Evolutionary conservation across 495 filamentous ascomycete genomes (phyloP).

Genomic region (Penicillium longicatenatum): DNA sequence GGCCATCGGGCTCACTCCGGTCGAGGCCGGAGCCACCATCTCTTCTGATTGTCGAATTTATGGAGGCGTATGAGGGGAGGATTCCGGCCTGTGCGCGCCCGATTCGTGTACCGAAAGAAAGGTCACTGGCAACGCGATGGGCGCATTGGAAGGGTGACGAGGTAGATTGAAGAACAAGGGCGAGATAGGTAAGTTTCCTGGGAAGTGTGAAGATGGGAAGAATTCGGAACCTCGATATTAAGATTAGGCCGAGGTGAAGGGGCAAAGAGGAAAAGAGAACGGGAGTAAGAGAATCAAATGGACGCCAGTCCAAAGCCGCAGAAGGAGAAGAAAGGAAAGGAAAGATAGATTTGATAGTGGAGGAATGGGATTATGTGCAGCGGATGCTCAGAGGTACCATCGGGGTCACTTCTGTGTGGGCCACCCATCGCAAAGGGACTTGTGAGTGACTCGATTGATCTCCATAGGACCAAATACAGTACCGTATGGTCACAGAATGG

Average conservation of each 20-base stretch:
- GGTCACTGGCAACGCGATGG: slow-evolving; percentile 31
- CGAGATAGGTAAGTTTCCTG: slow-evolving; percentile 8
- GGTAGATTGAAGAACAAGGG: slow-evolving; percentile 19
- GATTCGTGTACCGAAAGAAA: slow-evolving; percentile 30
- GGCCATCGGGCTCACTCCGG: slow-evolving; percentile 46
- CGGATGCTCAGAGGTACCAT: slow-evolving; percentile 15
- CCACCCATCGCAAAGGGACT: slow-evolving; percentile 16
- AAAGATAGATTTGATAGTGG: slow-evolving; percentile 31
- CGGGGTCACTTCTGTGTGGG: slow-evolving; percentile 32
- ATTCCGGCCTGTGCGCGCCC: slow-evolving; percentile 24
- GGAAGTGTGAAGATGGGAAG: slow-evolving; percentile 10
- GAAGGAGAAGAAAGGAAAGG: slow-evolving; percentile 2
- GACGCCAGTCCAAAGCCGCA: slow-evolving; percentile 5
- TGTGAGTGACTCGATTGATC: slow-evolving; percentile 15
- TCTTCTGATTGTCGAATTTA: slow-evolving; percentile 21
- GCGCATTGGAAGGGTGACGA: slow-evolving; percentile 34
- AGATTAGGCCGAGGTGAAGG: background rate
- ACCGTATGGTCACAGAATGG: slow-evolving; percentile 10
- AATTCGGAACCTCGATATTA: background rate
- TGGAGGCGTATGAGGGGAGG: slow-evolving; percentile 16
- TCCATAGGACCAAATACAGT: slow-evolving; percentile 5
- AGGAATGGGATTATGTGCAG: slow-evolving; percentile 30
- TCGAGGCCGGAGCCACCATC: slow-evolving; percentile 57
- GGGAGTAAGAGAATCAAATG: slow-evolving; percentile 4
- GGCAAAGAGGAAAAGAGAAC: slow-evolving; percentile 1